phyloP scores from a whole-genome alignment of 345 rosid species.

The Hibiscus syriacus region DNA sequence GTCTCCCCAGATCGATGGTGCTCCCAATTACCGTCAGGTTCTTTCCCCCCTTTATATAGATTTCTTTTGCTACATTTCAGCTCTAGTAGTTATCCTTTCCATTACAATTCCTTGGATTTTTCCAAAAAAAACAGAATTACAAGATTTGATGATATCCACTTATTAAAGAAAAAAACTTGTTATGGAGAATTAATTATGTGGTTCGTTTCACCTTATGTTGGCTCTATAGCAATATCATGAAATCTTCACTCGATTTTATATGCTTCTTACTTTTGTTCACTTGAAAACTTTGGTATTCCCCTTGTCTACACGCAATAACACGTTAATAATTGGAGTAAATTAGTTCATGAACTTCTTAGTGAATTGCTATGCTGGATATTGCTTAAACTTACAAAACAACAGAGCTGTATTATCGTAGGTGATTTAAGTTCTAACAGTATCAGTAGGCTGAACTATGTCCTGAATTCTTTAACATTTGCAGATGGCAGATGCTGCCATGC shows the following conservation, averaged over 20 bases:
- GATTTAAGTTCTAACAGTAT: not conserved
- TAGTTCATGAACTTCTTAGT: not conserved
- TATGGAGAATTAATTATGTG: no score
- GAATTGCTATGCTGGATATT: not conserved
- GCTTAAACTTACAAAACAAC: not conserved
- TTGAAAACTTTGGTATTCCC: no score
- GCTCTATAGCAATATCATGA: no score
- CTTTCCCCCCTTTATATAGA: not conserved
- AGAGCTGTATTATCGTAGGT: not conserved
- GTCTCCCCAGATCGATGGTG: conserved; percentile 91
- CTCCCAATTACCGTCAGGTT: conserved; percentile 99
- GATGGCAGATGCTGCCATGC: conserved; percentile 7
- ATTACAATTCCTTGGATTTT: not conserved
- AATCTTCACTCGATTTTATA: no score
- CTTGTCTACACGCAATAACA: no score
- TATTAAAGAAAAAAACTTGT: not conserved
- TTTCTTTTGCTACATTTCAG: not conserved
- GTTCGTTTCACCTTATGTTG: no score
- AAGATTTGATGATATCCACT: not conserved
- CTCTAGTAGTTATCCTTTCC: not conserved
- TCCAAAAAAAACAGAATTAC: not conserved
- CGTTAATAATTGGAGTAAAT: no score
- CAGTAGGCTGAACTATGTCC: not conserved
- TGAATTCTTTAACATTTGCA: not conserved
- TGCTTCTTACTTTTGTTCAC: no score